phyloP scores from a whole-genome alignment of 768 basidiomycete species.

The Phlebiopsis gigantea region DNA sequence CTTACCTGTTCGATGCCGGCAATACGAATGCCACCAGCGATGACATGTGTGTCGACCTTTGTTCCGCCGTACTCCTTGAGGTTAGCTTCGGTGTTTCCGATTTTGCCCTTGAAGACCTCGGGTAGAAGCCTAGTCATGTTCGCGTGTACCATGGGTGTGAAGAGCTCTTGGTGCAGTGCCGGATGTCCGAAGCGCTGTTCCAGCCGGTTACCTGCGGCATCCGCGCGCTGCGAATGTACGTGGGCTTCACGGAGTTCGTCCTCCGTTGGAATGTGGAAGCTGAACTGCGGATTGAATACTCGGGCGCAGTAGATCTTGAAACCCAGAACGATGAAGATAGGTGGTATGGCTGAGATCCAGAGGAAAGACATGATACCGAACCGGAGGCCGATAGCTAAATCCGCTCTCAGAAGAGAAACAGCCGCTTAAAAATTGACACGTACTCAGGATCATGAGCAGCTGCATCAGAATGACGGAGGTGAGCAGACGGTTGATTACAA shows the following conservation, averaged over 20 bases:
- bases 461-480: slow-evolving; percentile 84
- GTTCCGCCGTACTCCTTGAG: slow-evolving; percentile 76
- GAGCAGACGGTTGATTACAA: slow-evolving; percentile 85
- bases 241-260: slow-evolving; percentile 70
- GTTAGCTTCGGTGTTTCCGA: slow-evolving; percentile 56
- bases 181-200: slow-evolving; percentile 95
- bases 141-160: slow-evolving; percentile 84
- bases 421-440: slow-evolving; percentile 31
- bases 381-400: slow-evolving; percentile 79
- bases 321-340: slow-evolving; percentile 65
- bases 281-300: slow-evolving; percentile 63
- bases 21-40: slow-evolving; percentile 78
- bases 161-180: slow-evolving; percentile 78
- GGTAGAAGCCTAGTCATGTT: slow-evolving; percentile 76
- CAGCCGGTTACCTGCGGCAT: slow-evolving; percentile 66
- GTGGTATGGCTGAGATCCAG: slow-evolving; percentile 84
- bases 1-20: slow-evolving; percentile 73
- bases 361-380: slow-evolving; percentile 62
- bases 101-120: slow-evolving; percentile 74
- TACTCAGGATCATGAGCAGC: slow-evolving; percentile 78
- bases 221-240: slow-evolving; percentile 73
- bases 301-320: slow-evolving; percentile 86
- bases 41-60: slow-evolving; percentile 66
- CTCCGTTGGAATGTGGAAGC: slow-evolving; percentile 80
- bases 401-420: slow-evolving; percentile 10